These are phyloP conservation scores for Sarocladium strictum DNA, from an alignment of 2,329 filamentous ascomycete genomes.

Conservation along the genomic window DNA sequence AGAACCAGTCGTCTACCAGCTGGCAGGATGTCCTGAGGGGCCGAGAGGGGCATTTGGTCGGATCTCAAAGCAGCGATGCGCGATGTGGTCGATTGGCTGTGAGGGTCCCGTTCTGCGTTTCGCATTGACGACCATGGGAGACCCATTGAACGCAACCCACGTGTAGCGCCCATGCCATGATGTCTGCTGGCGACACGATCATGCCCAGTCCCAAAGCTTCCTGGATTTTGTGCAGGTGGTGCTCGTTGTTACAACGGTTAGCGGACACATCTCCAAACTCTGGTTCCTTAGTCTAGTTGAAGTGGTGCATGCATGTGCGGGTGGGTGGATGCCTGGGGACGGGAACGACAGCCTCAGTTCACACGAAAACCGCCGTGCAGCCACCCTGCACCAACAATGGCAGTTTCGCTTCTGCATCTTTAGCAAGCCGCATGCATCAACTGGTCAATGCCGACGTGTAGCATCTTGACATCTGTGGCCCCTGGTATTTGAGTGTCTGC, in stretches of 20 bases:
- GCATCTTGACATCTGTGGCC: not conserved
- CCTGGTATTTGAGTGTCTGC: not conserved
- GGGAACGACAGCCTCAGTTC: too few species aligned
- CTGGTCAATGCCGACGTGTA: not conserved
- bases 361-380: not conserved
- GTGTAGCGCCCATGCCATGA: slow-evolving; percentile 3
- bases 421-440: not conserved
- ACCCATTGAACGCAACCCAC: not conserved
- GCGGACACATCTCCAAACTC: not conserved
- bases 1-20: slow-evolving; percentile 1
- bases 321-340: not conserved
- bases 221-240: not conserved
- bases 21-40: slow-evolving; percentile 2
- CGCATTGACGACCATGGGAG: slow-evolving; percentile 3
- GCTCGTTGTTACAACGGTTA: not conserved
- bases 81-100: not conserved
- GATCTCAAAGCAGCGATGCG: slow-evolving; percentile 6
- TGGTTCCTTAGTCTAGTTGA: too few species aligned
- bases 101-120: slow-evolving; percentile 3
- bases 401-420: not conserved
- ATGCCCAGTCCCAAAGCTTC: not conserved
- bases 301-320: not conserved
- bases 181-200: not conserved
- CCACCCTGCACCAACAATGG: not conserved
- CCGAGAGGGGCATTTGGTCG: not conserved